These are phyloP conservation scores for Farysia itapuensis DNA, from an alignment of 1,284 basidiomycete species.

Conservation along the genomic window DNA sequence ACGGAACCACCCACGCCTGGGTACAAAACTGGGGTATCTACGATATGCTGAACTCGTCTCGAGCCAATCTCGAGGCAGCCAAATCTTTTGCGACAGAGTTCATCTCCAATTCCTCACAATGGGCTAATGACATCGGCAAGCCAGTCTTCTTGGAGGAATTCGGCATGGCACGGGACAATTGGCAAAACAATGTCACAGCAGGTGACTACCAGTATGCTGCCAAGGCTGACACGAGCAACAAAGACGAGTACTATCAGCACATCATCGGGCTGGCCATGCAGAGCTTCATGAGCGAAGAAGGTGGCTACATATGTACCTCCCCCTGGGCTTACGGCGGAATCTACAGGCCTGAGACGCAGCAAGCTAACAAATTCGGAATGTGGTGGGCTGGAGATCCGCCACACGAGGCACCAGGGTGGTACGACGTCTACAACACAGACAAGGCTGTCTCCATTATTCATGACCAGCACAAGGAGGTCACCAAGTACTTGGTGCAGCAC, in stretches of 20 bases:
- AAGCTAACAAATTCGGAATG: slow-evolving; percentile 21
- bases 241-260: slow-evolving; percentile 30
- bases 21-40: slow-evolving; percentile 38
- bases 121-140: slow-evolving; percentile 10
- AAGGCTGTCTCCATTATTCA: too few relatives aligned
- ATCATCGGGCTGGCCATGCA: slow-evolving; percentile 17
- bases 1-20: slow-evolving; percentile 12
- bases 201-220: slow-evolving; percentile 19
- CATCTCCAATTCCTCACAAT: slow-evolving; percentile 9
- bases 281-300: slow-evolving; percentile 10
- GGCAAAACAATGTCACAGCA: slow-evolving; percentile 19
- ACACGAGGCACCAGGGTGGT: too few relatives aligned
- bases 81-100: slow-evolving; percentile 22
- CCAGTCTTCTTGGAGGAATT: slow-evolving; percentile 46
- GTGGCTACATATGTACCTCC: slow-evolving; percentile 8
- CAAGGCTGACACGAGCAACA: slow-evolving; percentile 24
- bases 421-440: too few relatives aligned
- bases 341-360: slow-evolving; percentile 30
- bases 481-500: too few relatives aligned
- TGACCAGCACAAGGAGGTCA: too few relatives aligned
- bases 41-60: slow-evolving; percentile 26
- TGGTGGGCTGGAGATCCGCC: too few relatives aligned
- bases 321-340: slow-evolving; percentile 44
- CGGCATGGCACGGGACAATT: slow-evolving; percentile 46
- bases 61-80: slow-evolving; percentile 17